Evolutionary conservation across 305 asterid genomes (phyloP), one percentile per base, ranked within the genome.

Genomic region (Fraxinus paxiana): DNA sequence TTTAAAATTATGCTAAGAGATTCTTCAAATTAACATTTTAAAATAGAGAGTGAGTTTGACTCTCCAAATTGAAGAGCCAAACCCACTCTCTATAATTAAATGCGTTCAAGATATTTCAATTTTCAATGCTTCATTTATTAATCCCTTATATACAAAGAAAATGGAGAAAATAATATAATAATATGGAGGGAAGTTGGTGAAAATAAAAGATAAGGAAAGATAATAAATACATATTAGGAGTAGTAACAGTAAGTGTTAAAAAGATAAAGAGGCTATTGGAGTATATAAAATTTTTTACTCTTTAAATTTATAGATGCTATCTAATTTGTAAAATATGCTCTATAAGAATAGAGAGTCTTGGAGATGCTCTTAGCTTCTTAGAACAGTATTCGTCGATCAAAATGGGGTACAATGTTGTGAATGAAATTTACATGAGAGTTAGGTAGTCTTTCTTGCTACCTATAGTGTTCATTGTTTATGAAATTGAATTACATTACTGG

Each of bases 351-450:
- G 20, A 46, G 59, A 51, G 61, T n/a, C 61, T n/a, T 51, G 61
- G 61, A 51, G 61, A 51, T 51, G 22, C 61, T 51, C 61, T n/a
- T 51, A 51, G 8, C 73, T 65, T 1, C 73, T 28, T 61, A 4
- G 37, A 65, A 65, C 6, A 18, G 37, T 65, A 65, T 71, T 22
- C 0, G 41, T 31, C 56, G 59, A 59, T 15, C 9, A 59, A 20
- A 73, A 34, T 31, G 51, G 51, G 51, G 51, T 3, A 6, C 38
- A 20, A 17, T 34, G 1, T 61, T 37, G 46, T 59, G 9, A 51
- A 26, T 73, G 79, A 73, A 8, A 51, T 54, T 51, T 56, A 61
- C 41, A 71, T 20, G 34, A 78, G 81, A 74, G 63, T 73, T 28
- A 65, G 70, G 71, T 22, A 26, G 70, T 74, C 77, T 74, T 80